Conservation (phyloP, 176 grass and related monocot species). For the Aegilops tauschii region DNA sequence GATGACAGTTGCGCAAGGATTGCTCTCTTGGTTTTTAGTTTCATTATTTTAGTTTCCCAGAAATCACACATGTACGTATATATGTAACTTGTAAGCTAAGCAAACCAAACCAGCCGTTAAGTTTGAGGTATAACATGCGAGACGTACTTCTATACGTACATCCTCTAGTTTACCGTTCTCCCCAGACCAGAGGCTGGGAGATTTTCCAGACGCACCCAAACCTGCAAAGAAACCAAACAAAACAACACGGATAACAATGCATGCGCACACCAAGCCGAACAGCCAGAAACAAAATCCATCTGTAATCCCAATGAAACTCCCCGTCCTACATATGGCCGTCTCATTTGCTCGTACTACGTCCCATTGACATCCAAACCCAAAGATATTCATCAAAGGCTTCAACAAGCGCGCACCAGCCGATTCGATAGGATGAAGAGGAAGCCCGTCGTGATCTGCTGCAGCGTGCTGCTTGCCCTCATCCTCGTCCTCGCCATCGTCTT, state of each 20-base stretch:
- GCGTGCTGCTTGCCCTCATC: slow-evolving; percentile 6
- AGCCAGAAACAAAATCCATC: slow-evolving; percentile 9
- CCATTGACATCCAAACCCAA: background rate
- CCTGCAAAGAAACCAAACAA: slow-evolving; percentile 21
- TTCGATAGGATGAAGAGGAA: slow-evolving; percentile 14
- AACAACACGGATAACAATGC: background rate
- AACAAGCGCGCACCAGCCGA: background rate
- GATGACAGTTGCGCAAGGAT: no score
- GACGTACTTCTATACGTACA: background rate
- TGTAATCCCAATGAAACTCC: slow-evolving; percentile 39
- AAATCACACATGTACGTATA: background rate
- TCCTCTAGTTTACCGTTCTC: background rate
- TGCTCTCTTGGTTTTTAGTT: background rate
- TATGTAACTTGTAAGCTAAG: background rate
- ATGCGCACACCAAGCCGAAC: background rate
- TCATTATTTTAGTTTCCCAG: background rate
- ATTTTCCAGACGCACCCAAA: background rate
- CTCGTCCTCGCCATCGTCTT: slow-evolving; percentile 29
- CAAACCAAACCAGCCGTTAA: background rate
- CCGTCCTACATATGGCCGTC: slow-evolving; percentile 20
- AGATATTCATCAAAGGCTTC: background rate
- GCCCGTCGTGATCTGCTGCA: slow-evolving; percentile 39
- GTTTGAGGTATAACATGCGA: background rate
- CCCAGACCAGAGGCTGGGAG: background rate
- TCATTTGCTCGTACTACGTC: background rate